phyloP scores from a whole-genome alignment of 2,329 filamentous ascomycete species.

The Pezicula carpinea region DNA sequence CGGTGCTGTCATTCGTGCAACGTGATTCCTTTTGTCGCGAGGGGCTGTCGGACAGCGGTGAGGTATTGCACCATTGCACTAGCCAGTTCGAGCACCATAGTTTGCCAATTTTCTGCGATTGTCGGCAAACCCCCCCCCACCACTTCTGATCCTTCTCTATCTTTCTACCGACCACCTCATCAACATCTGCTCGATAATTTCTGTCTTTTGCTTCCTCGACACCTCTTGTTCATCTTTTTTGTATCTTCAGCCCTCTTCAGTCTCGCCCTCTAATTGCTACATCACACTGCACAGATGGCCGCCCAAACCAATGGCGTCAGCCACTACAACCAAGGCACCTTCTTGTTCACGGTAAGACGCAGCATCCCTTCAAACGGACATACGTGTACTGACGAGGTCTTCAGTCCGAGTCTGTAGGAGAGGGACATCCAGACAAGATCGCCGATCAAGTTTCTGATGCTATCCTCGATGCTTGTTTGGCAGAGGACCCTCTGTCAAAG shows the following conservation, averaged over 20 bases:
- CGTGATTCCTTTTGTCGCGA: no score
- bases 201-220: constrained; percentile 3
- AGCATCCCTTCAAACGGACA: not conserved
- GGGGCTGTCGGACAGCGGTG: no score
- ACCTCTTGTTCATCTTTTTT: constrained; percentile 4
- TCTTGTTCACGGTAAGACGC: constrained; percentile 71
- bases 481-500: constrained; percentile 95
- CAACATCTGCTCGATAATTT: constrained; percentile 2
- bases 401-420: constrained; percentile 80
- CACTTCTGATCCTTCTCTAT: not conserved
- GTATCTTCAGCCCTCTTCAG: constrained; percentile 46
- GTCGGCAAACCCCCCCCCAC: not conserved
- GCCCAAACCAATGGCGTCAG: constrained; percentile 39
- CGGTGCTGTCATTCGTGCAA: no score
- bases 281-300: constrained; percentile 49
- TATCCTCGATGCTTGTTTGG: constrained; percentile 95
- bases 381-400: constrained; percentile 10
- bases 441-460: constrained; percentile 98
- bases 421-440: constrained; percentile 95
- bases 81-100: no score
- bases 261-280: constrained; percentile 55
- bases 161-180: constrained; percentile 1
- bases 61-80: no score
- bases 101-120: no score
- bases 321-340: constrained; percentile 61